Conservation (phyloP, 1,139 yeast species). For the Pichia sp. region DNA sequence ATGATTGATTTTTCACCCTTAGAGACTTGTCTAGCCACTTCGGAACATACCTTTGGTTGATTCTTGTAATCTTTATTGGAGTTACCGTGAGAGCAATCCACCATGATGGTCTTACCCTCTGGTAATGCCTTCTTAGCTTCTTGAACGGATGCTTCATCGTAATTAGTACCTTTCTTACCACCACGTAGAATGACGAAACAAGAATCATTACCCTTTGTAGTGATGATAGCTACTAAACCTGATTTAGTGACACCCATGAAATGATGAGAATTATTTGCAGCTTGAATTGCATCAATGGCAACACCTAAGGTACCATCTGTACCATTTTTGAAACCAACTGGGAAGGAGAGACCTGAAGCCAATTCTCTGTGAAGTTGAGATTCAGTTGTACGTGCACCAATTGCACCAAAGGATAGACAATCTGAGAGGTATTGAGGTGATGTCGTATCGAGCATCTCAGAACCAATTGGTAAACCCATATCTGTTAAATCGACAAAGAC, state of each 20-base stretch:
- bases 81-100: slow-evolving; percentile 97
- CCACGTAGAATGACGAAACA: slow-evolving; percentile 92
- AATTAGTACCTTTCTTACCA: slow-evolving; percentile 90
- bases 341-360: slow-evolving; percentile 95
- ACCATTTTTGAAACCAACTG: slow-evolving; percentile 97
- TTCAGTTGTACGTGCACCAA: slow-evolving; percentile 98
- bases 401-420: slow-evolving; percentile 89
- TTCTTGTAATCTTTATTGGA: slow-evolving; percentile 89
- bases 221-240: slow-evolving; percentile 92
- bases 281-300: slow-evolving; percentile 89
- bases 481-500: slow-evolving; percentile 79
- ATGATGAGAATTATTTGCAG: slow-evolving; percentile 90
- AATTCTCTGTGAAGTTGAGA: slow-evolving; percentile 96
- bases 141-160: slow-evolving; percentile 70
- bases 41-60: slow-evolving; percentile 81
- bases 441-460: slow-evolving; percentile 96
- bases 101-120: slow-evolving; percentile 59
- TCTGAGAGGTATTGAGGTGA: slow-evolving; percentile 97
- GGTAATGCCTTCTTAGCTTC: slow-evolving; percentile 63
- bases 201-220: slow-evolving; percentile 89
- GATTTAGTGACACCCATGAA: slow-evolving; percentile 96
- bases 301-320: slow-evolving; percentile 94
- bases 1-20: slow-evolving; percentile 72
- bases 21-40: slow-evolving; percentile 76
- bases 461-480: slow-evolving; percentile 79